These are phyloP conservation scores for Auriscalpium orientale DNA, from an alignment of 768 basidiomycete genomes.

Conservation along the genomic window DNA sequence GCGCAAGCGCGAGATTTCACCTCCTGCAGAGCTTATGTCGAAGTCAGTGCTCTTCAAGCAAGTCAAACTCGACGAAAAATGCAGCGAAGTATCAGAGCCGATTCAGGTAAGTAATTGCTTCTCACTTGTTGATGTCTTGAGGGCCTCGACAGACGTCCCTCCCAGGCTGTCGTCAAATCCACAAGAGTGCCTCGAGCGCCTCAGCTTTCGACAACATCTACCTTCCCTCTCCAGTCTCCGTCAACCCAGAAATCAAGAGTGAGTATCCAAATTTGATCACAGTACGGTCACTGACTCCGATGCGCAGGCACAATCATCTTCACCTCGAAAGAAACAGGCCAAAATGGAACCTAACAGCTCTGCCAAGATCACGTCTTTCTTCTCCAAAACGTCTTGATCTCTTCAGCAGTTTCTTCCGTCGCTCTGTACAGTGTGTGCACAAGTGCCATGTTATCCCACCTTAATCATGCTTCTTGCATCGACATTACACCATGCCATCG, in stretches of 20 bases:
- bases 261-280: neutral
- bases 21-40: neutral
- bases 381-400: conserved; percentile 2
- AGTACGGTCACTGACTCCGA: no score
- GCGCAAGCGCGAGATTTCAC: neutral
- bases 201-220: neutral
- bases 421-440: no score
- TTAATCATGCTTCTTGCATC: no score
- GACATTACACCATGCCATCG: no score
- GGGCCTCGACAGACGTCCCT: neutral
- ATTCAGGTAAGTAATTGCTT: neutral
- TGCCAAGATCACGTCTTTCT: conserved; percentile 16
- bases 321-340: conserved; percentile 8
- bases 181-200: neutral
- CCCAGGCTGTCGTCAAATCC: neutral
- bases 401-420: neutral
- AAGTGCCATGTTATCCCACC: no score
- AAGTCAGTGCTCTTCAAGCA: neutral
- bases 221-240: neutral
- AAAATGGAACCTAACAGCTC: neutral
- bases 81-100: neutral
- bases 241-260: conserved; percentile 1
- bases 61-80: neutral
- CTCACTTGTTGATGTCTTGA: no score
- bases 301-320: neutral